Evolutionary conservation across 225 moss, liverwort and hornwort species (phyloP).

Genomic region (Marchantia polymorpha): DNA sequence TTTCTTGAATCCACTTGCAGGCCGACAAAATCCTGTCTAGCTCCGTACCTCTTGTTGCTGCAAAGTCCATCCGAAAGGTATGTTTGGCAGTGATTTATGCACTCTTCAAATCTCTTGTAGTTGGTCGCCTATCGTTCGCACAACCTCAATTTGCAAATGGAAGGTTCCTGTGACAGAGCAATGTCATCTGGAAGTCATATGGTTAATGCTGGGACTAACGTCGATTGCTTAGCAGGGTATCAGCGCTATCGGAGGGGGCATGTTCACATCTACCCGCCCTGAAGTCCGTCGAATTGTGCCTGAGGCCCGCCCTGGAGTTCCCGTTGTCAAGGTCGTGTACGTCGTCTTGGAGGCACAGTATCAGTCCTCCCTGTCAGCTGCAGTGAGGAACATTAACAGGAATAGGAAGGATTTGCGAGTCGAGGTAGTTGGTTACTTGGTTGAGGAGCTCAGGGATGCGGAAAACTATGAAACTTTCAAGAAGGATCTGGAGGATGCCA

Average conservation of each 20-base stretch:
- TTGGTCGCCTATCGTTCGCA: too few species aligned
- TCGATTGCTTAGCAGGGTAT: not conserved
- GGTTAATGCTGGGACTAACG: too few species aligned
- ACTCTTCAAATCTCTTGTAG: not conserved
- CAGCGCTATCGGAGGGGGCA: conserved; percentile 56
- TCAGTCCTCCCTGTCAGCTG: conserved; percentile 86
- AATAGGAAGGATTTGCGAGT: conserved; percentile 66
- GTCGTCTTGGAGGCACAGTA: conserved; percentile 97
- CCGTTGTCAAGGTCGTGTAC: conserved; percentile 92
- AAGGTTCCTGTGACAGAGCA: too few species aligned
- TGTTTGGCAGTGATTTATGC: not conserved
- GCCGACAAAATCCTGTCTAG: not conserved
- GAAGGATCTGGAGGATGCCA: conserved; percentile 84
- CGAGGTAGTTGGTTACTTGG: conserved; percentile 94
- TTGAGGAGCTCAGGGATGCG: conserved; percentile 89
- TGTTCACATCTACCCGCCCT: conserved; percentile 88
- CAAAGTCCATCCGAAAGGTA: conserved; percentile 6
- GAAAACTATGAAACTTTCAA: conserved; percentile 76
- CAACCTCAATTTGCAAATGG: too few species aligned
- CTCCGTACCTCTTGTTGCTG: not conserved
- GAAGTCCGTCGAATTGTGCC: conserved; percentile 97
- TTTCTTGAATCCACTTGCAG: not conserved
- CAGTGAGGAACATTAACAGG: conserved; percentile 81
- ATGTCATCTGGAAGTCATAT: too few species aligned
- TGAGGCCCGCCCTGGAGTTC: conserved; percentile 75